Base-by-base conservation (phyloP, 78 protist genomes). In the Dictyostelium firmibasis region DNA sequence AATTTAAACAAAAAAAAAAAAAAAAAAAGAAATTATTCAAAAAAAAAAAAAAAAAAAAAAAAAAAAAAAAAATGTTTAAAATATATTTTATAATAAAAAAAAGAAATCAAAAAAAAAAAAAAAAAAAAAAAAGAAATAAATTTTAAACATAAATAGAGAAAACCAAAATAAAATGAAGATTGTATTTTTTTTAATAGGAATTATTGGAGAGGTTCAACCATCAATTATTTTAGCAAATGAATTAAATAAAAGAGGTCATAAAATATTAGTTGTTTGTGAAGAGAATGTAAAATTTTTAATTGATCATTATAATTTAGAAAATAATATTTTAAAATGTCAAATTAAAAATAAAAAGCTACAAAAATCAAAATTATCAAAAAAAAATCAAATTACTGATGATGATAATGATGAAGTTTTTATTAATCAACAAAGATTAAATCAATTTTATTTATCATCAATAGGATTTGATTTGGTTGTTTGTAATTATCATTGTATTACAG, bases 391-490 rank as follows among this genome's bases (percentile, higher is more conserved):
- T 44, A 44, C 0, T 44, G 3, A 9, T 10, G 53, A 44, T 7
- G 62, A 50, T 16, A 50, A 50, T 16, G 62, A 50, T 50, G 60
- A 50, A n/a, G n/a, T n/a, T n/a, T n/a, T n/a, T 57, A 57, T 20
- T 20, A 13, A 57, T 57, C 27, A 27, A 2, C 33, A 67, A n/a
- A 27, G 75, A 27, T 72, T 72, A 33, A 72, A 72, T 27, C 79
- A 72, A 72, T 72, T 33, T 72, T 72, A 72, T 72, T 27, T 72
- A 33, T 72, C 79, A 33, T 25, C 91, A 5, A 35, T 36, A 10
- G 91, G 81, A 3, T 41, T 25, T 35, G 91, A 84, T 84, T 29
- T 84, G 9, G 53, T 84, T 18, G 20, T 84, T 35, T 27, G 82
- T 70, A 41, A 25, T 14, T 23, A 25, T 70, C 2, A 67, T 8